These are phyloP conservation scores for Pseudopyricularia cyperi DNA, from an alignment of 2,329 filamentous ascomycete genomes.

Conservation along the genomic window DNA sequence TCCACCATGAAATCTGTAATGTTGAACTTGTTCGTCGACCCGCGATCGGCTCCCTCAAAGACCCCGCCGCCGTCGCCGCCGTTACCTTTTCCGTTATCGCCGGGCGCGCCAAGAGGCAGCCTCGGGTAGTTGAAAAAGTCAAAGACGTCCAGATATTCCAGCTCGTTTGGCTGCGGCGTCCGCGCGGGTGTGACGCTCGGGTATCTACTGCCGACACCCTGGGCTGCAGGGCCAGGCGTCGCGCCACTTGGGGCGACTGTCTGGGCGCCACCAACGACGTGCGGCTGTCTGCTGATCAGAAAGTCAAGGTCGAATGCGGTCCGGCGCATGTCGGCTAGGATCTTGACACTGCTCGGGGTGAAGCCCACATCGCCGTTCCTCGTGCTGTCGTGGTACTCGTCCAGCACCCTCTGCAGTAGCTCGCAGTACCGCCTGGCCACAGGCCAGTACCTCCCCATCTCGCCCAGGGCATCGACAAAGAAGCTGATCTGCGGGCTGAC, in stretches of 20 bases:
- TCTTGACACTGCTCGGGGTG: constrained; percentile 72
- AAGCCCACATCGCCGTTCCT: constrained; percentile 54
- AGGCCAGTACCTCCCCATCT: constrained; percentile 75
- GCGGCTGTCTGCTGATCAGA: constrained; percentile 71
- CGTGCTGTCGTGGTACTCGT: constrained; percentile 73
- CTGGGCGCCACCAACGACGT: constrained; percentile 8
- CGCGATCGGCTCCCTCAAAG: constrained; percentile 6
- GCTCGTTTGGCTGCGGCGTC: constrained; percentile 65
- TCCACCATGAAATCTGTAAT: constrained; percentile 70
- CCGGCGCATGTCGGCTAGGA: constrained; percentile 80
- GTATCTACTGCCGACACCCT: constrained; percentile 26
- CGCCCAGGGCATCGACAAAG: constrained; percentile 68
- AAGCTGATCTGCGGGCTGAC: constrained; percentile 68
- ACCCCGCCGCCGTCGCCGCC: neutral
- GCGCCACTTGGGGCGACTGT: constrained; percentile 8
- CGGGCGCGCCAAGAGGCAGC: constrained; percentile 35
- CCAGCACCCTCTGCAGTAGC: constrained; percentile 69
- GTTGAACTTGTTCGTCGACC: constrained; percentile 50
- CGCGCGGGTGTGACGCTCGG: constrained; percentile 46
- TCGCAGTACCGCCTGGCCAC: constrained; percentile 73
- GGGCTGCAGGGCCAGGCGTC: constrained; percentile 5
- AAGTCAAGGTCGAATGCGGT: constrained; percentile 87
- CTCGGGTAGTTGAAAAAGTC: constrained; percentile 89
- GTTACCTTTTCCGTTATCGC: constrained; percentile 5
- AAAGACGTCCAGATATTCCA: constrained; percentile 87